A percentile compares a stretch with the other conserved stretches of the same genome.
Conservation (phyloP, 1,284 basidiomycete species). For the Naganishia sp. region DNA sequence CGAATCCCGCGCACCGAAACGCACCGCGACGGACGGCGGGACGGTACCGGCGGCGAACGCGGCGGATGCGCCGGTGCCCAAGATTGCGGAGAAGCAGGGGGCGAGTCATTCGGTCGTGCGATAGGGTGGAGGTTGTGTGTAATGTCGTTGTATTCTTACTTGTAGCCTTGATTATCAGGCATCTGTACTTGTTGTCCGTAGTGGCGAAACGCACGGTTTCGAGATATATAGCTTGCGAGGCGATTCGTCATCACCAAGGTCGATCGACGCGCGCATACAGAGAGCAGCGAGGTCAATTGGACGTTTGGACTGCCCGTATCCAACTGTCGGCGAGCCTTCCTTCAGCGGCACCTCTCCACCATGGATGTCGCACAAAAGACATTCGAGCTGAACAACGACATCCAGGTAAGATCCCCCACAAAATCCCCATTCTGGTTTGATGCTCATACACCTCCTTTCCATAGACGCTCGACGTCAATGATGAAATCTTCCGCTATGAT, state of each 20-base stretch:
- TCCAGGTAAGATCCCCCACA: conserved; percentile 51
- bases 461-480: conserved; percentile 53
- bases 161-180: not conserved
- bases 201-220: not conserved
- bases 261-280: not conserved
- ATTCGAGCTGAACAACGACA: conserved; percentile 80
- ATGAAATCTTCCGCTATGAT: conserved; percentile 81
- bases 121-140: not conserved
- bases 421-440: not conserved
- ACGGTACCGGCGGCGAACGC: conserved; percentile 47
- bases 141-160: too few relatives aligned
- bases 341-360: not conserved
- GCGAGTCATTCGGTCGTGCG: conserved; percentile 39
- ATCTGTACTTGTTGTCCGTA: not conserved
- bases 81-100: conserved; percentile 50
- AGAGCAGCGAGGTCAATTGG: not conserved
- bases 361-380: conserved; percentile 66
- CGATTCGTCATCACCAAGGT: conserved; percentile 24
- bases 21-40: conserved; percentile 36
- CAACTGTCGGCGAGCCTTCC: not conserved
- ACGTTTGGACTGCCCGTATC: not conserved
- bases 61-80: conserved; percentile 50
- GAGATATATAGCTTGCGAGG: not conserved
- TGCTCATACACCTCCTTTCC: not conserved
- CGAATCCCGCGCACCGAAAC: conserved; percentile 31